phyloP scores from a whole-genome alignment of 306 rosid genomes.

The Biancaea sappan region DNA sequence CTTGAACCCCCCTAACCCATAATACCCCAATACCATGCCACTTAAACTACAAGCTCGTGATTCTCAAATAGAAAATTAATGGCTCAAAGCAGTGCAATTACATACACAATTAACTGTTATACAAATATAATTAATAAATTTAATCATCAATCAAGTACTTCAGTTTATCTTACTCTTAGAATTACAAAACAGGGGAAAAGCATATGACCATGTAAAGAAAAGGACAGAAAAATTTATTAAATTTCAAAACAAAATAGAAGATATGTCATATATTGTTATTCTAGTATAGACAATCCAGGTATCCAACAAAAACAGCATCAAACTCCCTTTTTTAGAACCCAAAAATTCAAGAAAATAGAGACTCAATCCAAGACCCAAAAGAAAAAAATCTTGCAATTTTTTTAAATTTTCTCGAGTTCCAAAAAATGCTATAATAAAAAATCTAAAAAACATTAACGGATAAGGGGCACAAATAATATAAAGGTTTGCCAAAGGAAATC shows the following conservation, averaged over 20 bases:
- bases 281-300: too few species aligned
- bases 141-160: background rate
- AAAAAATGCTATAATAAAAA: background rate
- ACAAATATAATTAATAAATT: background rate
- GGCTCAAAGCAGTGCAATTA: constrained; percentile 5
- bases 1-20: too few species aligned
- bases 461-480: background rate
- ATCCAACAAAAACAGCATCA: constrained; percentile 12
- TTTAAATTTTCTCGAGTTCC: background rate
- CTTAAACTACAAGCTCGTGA: too few species aligned
- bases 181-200: background rate
- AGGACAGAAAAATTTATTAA: background rate
- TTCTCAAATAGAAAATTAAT: constrained; percentile 9
- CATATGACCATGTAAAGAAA: background rate
- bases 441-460: background rate
- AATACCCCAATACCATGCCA: too few species aligned
- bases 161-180: background rate
- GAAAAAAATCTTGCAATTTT: background rate
- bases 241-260: background rate
- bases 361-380: constrained; percentile 12
- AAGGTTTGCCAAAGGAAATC: background rate
- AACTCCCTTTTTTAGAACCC: background rate
- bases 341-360: background rate
- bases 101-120: background rate
- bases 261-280: background rate